Conservation (phyloP, 1,284 basidiomycete genomes). For the Rhodofomes roseus region DNA sequence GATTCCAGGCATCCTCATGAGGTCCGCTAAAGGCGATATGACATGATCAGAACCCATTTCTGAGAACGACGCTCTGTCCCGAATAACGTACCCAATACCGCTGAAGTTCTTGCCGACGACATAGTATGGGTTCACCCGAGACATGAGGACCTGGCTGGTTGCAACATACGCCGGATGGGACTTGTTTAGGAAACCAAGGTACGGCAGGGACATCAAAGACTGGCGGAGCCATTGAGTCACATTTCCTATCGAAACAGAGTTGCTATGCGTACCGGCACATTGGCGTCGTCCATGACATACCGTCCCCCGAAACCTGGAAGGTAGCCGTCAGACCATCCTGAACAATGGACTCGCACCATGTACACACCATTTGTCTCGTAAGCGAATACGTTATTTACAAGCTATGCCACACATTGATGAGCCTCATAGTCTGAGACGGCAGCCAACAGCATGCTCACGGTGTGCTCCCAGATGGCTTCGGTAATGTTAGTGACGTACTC, state of each 20-base stretch:
- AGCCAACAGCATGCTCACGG: slow-evolving; percentile 37
- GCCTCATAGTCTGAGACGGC: not conserved
- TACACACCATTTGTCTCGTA: slow-evolving; percentile 72
- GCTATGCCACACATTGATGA: slow-evolving; percentile 28
- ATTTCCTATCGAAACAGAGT: not conserved
- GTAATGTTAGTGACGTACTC: slow-evolving; percentile 57
- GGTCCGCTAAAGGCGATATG: slow-evolving; percentile 50
- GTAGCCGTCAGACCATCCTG: not conserved
- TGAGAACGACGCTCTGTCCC: too few species aligned
- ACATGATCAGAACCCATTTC: too few species aligned
- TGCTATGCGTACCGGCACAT: slow-evolving; percentile 59
- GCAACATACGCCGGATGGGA: slow-evolving; percentile 52
- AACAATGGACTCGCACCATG: not conserved
- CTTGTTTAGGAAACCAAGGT: slow-evolving; percentile 70
- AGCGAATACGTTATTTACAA: slow-evolving; percentile 64
- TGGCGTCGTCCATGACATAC: slow-evolving; percentile 81
- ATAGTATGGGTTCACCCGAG: slow-evolving; percentile 66
- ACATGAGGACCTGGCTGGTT: slow-evolving; percentile 60
- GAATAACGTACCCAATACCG: slow-evolving; percentile 54
- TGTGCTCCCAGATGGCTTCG: slow-evolving; percentile 60
- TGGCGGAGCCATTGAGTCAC: slow-evolving; percentile 21
- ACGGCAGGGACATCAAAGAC: slow-evolving; percentile 74
- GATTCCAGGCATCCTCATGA: slow-evolving; percentile 68
- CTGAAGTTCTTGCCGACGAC: slow-evolving; percentile 59
- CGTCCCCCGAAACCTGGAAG: slow-evolving; percentile 53